These are phyloP conservation scores for Vanrija humicola DNA, from an alignment of 1,284 basidiomycete species.

Conservation along the genomic window DNA sequence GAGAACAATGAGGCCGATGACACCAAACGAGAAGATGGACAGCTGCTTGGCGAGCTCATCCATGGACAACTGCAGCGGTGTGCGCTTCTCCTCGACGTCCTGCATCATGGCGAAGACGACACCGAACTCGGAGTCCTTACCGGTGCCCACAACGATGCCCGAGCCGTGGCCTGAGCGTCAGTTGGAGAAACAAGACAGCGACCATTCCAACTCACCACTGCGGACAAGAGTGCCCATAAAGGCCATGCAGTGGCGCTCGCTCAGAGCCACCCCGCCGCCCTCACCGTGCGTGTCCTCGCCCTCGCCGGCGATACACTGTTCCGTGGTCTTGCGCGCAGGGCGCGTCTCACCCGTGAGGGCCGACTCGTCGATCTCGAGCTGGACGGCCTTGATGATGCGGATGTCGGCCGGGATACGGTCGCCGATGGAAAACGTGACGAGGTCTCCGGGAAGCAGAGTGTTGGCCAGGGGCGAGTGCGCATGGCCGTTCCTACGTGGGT, in stretches of 20 bases:
- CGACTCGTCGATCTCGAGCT: conserved; percentile 87
- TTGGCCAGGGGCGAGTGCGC: conserved; percentile 81
- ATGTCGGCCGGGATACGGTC: conserved; percentile 93
- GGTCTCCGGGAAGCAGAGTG: conserved; percentile 89
- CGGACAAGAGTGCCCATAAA: conserved; percentile 98
- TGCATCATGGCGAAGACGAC: conserved; percentile 98
- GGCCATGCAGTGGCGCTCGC: conserved; percentile 82
- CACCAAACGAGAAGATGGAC: conserved; percentile 80
- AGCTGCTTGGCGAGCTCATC: conserved; percentile 93
- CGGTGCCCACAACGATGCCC: conserved; percentile 87
- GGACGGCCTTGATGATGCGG: conserved; percentile 69
- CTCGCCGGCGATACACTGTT: conserved; percentile 53
- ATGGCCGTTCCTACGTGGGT: conserved; percentile 61
- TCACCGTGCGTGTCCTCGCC: conserved; percentile 51
- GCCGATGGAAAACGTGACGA: conserved; percentile 79
- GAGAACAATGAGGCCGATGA: conserved; percentile 90
- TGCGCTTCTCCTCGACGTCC: conserved; percentile 89
- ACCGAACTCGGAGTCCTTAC: conserved; percentile 87
- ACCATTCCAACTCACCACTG: conserved; percentile 60
- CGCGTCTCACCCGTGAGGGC: conserved; percentile 91
- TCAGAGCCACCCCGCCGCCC: conserved; percentile 62
- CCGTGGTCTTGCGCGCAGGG: conserved; percentile 66
- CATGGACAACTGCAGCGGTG: conserved; percentile 91
- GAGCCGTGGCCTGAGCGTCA: conserved; percentile 63
- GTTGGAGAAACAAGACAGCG: neutral